Percentiles rank a stretch among this genome's conserved stretches.
These are phyloP conservation scores for Yamadazyma dushanensis DNA, from an alignment of 1,139 yeast genomes.

Conservation along the genomic window DNA sequence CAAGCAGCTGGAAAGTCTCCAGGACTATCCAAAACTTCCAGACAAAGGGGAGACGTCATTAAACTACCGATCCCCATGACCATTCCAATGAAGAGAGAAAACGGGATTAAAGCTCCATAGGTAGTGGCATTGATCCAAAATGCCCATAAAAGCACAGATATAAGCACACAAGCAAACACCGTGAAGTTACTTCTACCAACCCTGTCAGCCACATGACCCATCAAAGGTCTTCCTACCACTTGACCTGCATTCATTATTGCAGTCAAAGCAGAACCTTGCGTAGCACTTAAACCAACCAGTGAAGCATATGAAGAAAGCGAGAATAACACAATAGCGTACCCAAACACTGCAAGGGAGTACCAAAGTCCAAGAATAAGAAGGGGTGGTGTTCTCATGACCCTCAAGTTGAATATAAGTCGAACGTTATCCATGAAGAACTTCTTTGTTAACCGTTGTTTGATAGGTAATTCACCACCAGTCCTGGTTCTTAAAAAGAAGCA, in stretches of 20 bases:
- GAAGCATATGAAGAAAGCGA: conserved; percentile 63
- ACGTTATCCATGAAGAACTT: conserved; percentile 21
- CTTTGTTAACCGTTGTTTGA: conserved; percentile 16
- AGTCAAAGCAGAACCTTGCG: conserved; percentile 60
- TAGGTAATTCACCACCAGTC: conserved; percentile 32
- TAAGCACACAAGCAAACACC: conserved; percentile 26
- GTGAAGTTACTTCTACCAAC: conserved; percentile 60
- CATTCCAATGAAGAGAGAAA: conserved; percentile 53
- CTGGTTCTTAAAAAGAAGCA: conserved; percentile 46
- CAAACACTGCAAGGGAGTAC: conserved; percentile 56
- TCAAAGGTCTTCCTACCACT: conserved; percentile 61
- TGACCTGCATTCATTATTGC: conserved; percentile 67
- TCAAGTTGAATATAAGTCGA: conserved; percentile 27
- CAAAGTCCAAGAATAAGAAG: conserved; percentile 50
- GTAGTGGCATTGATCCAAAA: conserved; percentile 59
- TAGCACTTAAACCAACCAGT: conserved; percentile 53
- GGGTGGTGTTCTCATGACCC: conserved; percentile 35
- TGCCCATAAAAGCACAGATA: conserved; percentile 40
- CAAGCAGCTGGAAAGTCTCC: conserved; percentile 58
- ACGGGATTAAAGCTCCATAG: conserved; percentile 52
- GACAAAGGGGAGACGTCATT: conserved; percentile 58
- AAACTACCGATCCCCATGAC: conserved; percentile 66
- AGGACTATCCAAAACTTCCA: conserved; percentile 51
- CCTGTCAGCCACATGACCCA: conserved; percentile 59
- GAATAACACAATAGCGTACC: conserved; percentile 60